These are phyloP conservation scores for Debaryomyces tyrocola DNA, from an alignment of 805 yeast genomes.

Conservation along the genomic window DNA sequence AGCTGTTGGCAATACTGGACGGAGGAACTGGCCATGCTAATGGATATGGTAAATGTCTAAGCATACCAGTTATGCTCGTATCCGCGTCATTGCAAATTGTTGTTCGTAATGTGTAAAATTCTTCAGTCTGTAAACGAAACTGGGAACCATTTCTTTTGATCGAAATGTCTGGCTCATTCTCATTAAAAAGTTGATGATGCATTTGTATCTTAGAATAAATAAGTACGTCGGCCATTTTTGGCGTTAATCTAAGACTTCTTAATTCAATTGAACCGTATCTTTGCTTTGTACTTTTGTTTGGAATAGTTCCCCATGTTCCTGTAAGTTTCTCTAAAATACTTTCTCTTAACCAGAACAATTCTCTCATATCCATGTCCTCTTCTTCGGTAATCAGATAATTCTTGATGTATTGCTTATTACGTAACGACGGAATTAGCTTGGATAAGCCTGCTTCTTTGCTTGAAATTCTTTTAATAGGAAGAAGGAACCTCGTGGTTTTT, in stretches of 20 bases:
- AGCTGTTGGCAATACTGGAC: constrained; percentile 6
- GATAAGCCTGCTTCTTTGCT: constrained; percentile 42
- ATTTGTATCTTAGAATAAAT: constrained; percentile 49
- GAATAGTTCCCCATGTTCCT: constrained; percentile 62
- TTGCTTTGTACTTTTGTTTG: constrained; percentile 11
- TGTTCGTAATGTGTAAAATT: constrained; percentile 52
- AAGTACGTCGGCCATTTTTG: constrained; percentile 58
- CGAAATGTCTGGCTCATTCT: constrained; percentile 10
- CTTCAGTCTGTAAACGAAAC: constrained; percentile 41
- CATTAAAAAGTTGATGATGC: constrained; percentile 25
- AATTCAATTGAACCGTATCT: constrained; percentile 63
- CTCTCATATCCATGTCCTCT: constrained; percentile 57
- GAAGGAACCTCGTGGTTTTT: constrained; percentile 51
- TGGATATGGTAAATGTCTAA: constrained; percentile 59
- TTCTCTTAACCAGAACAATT: constrained; percentile 80
- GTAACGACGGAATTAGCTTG: constrained; percentile 65
- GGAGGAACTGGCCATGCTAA: constrained; percentile 6
- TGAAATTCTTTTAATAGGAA: constrained; percentile 66
- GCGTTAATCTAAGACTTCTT: constrained; percentile 61
- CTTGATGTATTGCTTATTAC: constrained; percentile 68
- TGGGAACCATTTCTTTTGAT: constrained; percentile 24
- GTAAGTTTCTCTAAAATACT: constrained; percentile 54
- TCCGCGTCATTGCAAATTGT: constrained; percentile 49
- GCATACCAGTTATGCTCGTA: constrained; percentile 47
- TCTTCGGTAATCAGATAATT: constrained; percentile 54